Evolutionary conservation across 192 early-diverging fungal genomes (phyloP).

Genomic region (Entomortierella lignicola): DNA sequence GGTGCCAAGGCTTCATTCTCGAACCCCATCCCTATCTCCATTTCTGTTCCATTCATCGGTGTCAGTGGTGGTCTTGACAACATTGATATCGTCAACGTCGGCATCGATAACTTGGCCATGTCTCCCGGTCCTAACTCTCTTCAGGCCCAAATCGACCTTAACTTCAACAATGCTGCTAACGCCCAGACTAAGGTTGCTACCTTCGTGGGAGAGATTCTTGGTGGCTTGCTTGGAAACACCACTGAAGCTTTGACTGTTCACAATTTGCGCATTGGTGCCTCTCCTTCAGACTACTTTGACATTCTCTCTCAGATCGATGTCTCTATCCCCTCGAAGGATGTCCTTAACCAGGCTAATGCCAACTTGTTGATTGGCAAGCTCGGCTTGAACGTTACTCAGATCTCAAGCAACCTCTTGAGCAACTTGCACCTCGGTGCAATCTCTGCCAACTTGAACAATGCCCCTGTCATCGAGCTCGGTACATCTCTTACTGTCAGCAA

Average conservation of each 20-base stretch:
- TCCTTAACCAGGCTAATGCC: conserved; percentile 33
- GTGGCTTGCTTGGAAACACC: conserved; percentile 48
- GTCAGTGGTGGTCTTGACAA: conserved; percentile 41
- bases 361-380: conserved; percentile 26
- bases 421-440: conserved; percentile 40
- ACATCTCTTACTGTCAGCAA: conserved; percentile 45
- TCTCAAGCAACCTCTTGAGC: conserved; percentile 30
- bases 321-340: conserved; percentile 42
- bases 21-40: conserved; percentile 46
- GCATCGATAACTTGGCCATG: conserved; percentile 30
- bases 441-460: conserved; percentile 46
- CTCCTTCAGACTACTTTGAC: conserved; percentile 51
- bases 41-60: conserved; percentile 51
- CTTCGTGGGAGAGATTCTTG: conserved; percentile 32
- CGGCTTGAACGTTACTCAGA: conserved; percentile 15
- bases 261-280: conserved; percentile 48
- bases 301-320: conserved; percentile 48
- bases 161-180: conserved; percentile 39
- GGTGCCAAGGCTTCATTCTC: conserved; percentile 40
- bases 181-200: conserved; percentile 47
- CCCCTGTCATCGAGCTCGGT: conserved; percentile 46
- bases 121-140: conserved; percentile 35
- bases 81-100: conserved; percentile 37
- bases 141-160: conserved; percentile 32
- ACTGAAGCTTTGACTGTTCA: conserved; percentile 46